Evolutionary conservation across 139 green algal species (phyloP), one percentile per base, ranked within the genome.

Genomic region (Zygnema cylindricum): DNA sequence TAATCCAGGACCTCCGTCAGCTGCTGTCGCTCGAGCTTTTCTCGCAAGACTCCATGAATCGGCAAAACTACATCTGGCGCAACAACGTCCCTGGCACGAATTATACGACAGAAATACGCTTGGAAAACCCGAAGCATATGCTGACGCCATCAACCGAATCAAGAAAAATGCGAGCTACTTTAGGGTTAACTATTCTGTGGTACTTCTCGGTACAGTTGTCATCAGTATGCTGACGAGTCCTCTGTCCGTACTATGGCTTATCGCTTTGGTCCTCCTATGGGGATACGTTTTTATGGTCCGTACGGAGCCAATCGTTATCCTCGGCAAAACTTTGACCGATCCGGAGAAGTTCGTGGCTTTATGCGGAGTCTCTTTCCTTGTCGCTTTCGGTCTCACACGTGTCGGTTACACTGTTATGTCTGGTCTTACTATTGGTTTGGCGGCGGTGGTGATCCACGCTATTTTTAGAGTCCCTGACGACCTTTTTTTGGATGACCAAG

Each of bases 131-230:
- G 76, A 83, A n/a, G 95, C 87, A 55, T 76, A 98, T 36, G 79
- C 92, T 22, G 96, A 98, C 90, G 96, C 96, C 1, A 88, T 92
- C 0, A 71, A 71, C 0, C 93, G 97, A 1, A 79, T 99, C 75
- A 87, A 93, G 23, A 98, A 97, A 85, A 99, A 99, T 90, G 79
- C 94, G 1, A 85, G 82, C 1, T 99, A 99, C 93, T 99, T 99
- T 90, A 88, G 91, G 30, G 93, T 97, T 76, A 98, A 99, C 93
- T 99, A 99, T 90, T 73, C 95, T 25, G 92, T 98, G 22, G 87
- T 96, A 2, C 91, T 96, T 11, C 30, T 97, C 32, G 75, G 91
- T 11, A 95, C 94, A 0, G 91, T 95, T 1, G 85, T 90, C 0
- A 78, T 94, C 1, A 93, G 92, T 32, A 95, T 98, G 82, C 39